These are phyloP conservation scores for Hypocrella siamensis DNA, from an alignment of 2,329 filamentous ascomycete species.

Conservation along the genomic window DNA sequence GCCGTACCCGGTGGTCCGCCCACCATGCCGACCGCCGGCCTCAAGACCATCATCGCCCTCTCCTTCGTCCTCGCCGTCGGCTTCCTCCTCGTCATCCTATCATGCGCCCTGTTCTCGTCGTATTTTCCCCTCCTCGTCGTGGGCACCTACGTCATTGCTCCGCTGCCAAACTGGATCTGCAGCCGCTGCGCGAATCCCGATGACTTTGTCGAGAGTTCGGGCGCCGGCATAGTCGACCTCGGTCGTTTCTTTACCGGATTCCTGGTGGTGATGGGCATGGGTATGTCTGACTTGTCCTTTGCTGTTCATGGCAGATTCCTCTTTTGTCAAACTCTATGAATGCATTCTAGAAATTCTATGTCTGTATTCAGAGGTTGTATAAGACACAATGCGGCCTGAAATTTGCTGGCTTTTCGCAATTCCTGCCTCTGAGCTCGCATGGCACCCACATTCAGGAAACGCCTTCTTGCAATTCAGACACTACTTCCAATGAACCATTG, in stretches of 20 bases:
- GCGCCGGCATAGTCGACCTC: conserved; percentile 78
- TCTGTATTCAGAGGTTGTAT: too few relatives aligned
- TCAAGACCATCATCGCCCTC: conserved; percentile 97
- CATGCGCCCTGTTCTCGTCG: conserved; percentile 84
- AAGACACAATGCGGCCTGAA: too few relatives aligned
- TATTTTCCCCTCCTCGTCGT: conserved; percentile 94
- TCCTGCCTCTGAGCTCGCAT: too few relatives aligned
- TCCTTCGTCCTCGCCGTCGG: conserved; percentile 98
- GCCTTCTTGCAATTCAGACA: too few relatives aligned
- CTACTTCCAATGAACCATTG: not conserved
- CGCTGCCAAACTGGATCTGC: conserved; percentile 94
- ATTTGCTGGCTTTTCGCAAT: too few relatives aligned
- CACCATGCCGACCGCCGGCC: conserved; percentile 62
- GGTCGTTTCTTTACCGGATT: conserved; percentile 91
- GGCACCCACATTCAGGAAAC: too few relatives aligned
- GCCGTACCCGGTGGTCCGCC: conserved; percentile 6
- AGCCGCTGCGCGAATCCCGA: conserved; percentile 76
- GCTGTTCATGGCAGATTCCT: not conserved
- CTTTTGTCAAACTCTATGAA: not conserved
- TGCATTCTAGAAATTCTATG: too few relatives aligned
- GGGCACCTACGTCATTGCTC: conserved; percentile 84
- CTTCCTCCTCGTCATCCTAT: conserved; percentile 97
- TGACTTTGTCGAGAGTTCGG: conserved; percentile 80
- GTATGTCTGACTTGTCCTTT: conserved; percentile 35
- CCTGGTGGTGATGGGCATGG: conserved; percentile 92